phyloP scores from a whole-genome alignment of 129 eudicot genomes.

The Gnaphalium uliginosum region DNA sequence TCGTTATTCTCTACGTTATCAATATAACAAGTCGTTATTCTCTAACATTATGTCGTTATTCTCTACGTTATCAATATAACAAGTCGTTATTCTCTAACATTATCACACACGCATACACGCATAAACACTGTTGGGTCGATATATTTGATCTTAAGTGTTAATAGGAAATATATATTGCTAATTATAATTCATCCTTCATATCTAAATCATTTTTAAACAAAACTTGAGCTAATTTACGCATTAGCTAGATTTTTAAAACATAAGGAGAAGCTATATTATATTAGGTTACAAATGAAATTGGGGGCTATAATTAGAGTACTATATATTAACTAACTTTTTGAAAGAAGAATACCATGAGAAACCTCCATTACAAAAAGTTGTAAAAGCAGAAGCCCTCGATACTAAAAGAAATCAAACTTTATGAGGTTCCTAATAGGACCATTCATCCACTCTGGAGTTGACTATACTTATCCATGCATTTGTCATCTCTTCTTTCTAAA shows the following conservation, averaged over 20 bases:
- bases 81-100: too few species aligned
- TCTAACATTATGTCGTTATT: not conserved
- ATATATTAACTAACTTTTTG: constrained; percentile 1
- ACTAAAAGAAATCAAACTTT: constrained; percentile 25
- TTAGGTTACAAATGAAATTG: constrained; percentile 17
- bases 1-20: too few species aligned
- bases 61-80: too few species aligned
- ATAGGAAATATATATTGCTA: too few species aligned
- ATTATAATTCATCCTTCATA: not conserved
- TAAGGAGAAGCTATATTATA: not conserved
- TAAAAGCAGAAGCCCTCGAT: constrained; percentile 24
- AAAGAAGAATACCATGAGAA: constrained; percentile 16
- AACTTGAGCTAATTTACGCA: not conserved
- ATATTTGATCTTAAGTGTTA: too few species aligned
- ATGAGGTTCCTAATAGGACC: constrained; percentile 43
- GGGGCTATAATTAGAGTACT: not conserved
- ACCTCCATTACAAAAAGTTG: constrained; percentile 33
- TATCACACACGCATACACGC: too few species aligned
- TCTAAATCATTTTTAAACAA: not conserved
- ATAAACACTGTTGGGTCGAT: too few species aligned
- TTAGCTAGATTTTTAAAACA: not conserved
- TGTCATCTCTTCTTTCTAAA: constrained; percentile 4
- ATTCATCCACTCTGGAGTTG: constrained; percentile 47
- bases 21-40: too few species aligned
- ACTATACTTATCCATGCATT: constrained; percentile 30